phyloP scores from a whole-genome alignment of 306 rosid species.

The Leucaena leucocephala region DNA sequence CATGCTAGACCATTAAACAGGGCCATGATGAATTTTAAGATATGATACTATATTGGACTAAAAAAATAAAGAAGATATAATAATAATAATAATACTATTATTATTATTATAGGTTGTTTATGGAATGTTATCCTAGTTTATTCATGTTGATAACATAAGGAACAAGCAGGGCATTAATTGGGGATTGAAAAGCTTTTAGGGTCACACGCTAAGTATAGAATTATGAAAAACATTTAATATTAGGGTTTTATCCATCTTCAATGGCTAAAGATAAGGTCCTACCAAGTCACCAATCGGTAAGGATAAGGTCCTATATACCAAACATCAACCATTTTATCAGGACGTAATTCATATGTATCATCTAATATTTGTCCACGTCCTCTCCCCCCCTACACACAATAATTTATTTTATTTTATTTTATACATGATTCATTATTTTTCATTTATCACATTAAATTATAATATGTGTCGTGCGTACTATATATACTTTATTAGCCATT shows the following conservation, averaged over 20 bases:
- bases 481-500: not conserved
- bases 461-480: not conserved
- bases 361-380: not conserved
- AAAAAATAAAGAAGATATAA: no score
- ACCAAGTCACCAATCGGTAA: no score
- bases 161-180: not conserved
- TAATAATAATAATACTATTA: no score
- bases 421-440: not conserved
- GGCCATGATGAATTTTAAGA: no score
- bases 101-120: not conserved
- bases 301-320: no score
- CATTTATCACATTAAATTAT: not conserved
- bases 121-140: not conserved
- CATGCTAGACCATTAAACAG: no score
- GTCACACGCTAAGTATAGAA: not conserved
- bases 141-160: not conserved
- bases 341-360: not conserved
- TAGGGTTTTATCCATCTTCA: slow-evolving; percentile 17
- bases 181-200: not conserved
- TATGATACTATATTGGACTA: no score
- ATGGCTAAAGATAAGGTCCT: not conserved
- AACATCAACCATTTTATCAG: not conserved
- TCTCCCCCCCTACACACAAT: not conserved
- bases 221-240: not conserved
- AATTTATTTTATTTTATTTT: not conserved